Percentiles rank a stretch among this genome's conserved stretches.
phyloP scores from a whole-genome alignment of 2,329 filamentous ascomycete genomes.

The Amesomyces nigricolor region DNA sequence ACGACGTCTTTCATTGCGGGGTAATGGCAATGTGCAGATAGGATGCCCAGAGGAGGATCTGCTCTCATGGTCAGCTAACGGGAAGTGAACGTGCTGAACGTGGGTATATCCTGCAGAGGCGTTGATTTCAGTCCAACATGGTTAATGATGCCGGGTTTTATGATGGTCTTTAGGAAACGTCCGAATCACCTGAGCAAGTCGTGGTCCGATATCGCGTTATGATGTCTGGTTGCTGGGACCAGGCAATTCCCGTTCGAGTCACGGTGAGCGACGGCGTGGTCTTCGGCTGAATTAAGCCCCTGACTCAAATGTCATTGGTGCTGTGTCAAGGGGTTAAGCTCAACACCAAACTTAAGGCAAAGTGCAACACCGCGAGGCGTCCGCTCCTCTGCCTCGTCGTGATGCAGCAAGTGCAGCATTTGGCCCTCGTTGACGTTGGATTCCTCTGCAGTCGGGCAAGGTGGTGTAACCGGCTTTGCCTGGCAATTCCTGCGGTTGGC shows the following conservation, averaged over 20 bases:
- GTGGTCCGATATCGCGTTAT: constrained; percentile 20
- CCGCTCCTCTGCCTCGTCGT: constrained; percentile 10
- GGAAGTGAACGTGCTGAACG: not conserved
- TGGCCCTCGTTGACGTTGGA: constrained; percentile 13
- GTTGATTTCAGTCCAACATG: not conserved
- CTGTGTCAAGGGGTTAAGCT: no score
- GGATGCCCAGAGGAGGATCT: no score
- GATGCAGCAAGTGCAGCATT: not conserved
- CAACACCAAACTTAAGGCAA: not conserved
- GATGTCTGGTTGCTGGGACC: not conserved
- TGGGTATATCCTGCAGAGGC: not conserved
- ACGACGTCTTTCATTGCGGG: no score
- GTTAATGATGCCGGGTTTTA: not conserved
- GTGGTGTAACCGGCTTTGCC: constrained; percentile 8
- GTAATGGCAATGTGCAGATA: no score
- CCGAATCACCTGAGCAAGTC: not conserved
- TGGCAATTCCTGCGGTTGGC: constrained; percentile 2
- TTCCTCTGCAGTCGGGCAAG: constrained; percentile 17
- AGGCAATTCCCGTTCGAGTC: constrained; percentile 17
- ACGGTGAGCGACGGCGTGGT: constrained; percentile 7
- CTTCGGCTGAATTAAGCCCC: not conserved
- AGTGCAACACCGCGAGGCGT: not conserved
- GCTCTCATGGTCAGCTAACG: not conserved
- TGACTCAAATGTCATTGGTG: not conserved
- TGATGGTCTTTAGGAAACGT: not conserved